Conservation (phyloP, 257 asterid genomes). For the Salvia miltiorrhiza region DNA sequence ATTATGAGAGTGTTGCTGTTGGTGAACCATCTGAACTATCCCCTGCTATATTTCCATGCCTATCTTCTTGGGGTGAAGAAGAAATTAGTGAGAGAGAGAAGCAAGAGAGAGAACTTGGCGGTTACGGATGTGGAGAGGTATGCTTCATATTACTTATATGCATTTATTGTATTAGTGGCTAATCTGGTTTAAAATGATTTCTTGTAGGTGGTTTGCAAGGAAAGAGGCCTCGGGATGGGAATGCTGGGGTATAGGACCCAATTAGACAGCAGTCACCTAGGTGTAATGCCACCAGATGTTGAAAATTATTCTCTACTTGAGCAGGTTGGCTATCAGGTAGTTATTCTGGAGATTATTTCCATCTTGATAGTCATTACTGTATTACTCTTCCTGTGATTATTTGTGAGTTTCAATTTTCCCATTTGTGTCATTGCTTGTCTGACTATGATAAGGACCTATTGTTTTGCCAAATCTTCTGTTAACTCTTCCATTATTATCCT, state of each 20-base stretch:
- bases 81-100: constrained; percentile 96
- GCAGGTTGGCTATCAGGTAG: constrained; percentile 54
- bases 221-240: constrained; percentile 95
- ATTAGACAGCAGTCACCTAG: constrained; percentile 38
- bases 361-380: not conserved
- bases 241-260: constrained; percentile 53
- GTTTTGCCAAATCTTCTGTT: not conserved
- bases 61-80: constrained; percentile 96
- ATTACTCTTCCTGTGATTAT: constrained; percentile 1
- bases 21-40: constrained; percentile 80
- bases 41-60: constrained; percentile 87
- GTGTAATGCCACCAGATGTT: constrained; percentile 35
- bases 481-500: not conserved
- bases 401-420: not conserved
- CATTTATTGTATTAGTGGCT: constrained; percentile 12
- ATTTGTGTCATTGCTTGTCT: not conserved
- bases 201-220: constrained; percentile 87
- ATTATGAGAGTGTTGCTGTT: constrained; percentile 95
- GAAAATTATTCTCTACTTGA: constrained; percentile 48
- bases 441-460: not conserved
- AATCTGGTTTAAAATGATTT: constrained; percentile 15
- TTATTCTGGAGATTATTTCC: constrained; percentile 5
- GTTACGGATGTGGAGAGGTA: constrained; percentile 99
- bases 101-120: constrained; percentile 92
- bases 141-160: constrained; percentile 3